A percentile compares a stretch with the other conserved stretches of the same genome.
These are phyloP conservation scores for Dioszegia crocea DNA, from an alignment of 768 basidiomycete species.

Conservation along the genomic window DNA sequence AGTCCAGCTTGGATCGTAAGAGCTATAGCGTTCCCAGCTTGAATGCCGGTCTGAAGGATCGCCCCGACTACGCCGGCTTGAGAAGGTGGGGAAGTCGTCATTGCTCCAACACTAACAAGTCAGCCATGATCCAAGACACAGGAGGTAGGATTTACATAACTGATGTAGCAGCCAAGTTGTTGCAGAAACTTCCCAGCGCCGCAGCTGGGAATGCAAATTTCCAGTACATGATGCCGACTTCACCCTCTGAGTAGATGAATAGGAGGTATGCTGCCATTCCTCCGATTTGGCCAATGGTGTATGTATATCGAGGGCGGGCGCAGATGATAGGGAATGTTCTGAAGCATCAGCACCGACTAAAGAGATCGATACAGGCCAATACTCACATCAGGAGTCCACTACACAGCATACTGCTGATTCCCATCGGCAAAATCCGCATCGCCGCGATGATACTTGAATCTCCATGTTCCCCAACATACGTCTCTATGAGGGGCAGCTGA, in stretches of 20 bases:
- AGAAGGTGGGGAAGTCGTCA: slow-evolving; percentile 31
- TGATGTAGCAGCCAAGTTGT: slow-evolving; percentile 16
- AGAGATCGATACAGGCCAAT: background rate
- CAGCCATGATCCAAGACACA: background rate
- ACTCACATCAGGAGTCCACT: slow-evolving; percentile 10
- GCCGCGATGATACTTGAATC: slow-evolving; percentile 39
- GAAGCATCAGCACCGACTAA: background rate
- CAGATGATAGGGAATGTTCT: slow-evolving; percentile 4
- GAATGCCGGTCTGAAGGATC: slow-evolving; percentile 29
- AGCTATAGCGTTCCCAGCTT: slow-evolving; percentile 25
- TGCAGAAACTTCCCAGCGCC: slow-evolving; percentile 26
- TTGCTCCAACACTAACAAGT: slow-evolving; percentile 24
- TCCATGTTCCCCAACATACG: slow-evolving; percentile 14
- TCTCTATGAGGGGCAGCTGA: slow-evolving; percentile 27
- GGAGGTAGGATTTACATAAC: slow-evolving; percentile 7
- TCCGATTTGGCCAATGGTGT: slow-evolving; percentile 57
- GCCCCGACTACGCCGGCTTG: slow-evolving; percentile 39
- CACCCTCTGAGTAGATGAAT: slow-evolving; percentile 21
- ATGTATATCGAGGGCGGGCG: slow-evolving; percentile 13
- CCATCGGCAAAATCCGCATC: slow-evolving; percentile 35
- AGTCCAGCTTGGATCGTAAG: slow-evolving; percentile 35
- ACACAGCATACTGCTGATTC: slow-evolving; percentile 16
- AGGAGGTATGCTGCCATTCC: slow-evolving; percentile 60
- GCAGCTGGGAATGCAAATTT: slow-evolving; percentile 30
- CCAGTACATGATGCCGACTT: slow-evolving; percentile 25